These are phyloP conservation scores for Rhizophlyctis rosea DNA, from an alignment of 192 early-diverging fungal species.

Conservation along the genomic window DNA sequence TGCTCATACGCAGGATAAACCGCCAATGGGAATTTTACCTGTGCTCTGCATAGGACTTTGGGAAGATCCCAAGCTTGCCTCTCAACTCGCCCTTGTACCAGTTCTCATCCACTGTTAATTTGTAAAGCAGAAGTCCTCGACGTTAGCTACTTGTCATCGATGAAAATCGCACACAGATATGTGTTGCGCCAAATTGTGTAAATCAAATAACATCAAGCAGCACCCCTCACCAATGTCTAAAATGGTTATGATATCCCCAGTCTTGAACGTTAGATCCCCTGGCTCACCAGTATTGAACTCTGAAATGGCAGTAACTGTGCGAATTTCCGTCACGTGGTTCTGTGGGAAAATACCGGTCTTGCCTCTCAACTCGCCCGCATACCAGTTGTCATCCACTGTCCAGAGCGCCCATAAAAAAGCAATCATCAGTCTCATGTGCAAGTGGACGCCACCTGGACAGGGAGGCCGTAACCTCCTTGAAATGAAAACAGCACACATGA, in stretches of 20 bases:
- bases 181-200: no score
- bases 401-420: no score
- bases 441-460: background rate
- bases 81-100: slow-evolving; percentile 17
- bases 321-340: no score
- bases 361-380: slow-evolving; percentile 4
- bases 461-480: background rate
- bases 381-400: slow-evolving; percentile 26
- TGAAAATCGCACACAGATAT: no score
- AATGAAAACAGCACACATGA: no score
- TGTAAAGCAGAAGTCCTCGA: no score
- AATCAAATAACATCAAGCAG: no score
- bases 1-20: no score
- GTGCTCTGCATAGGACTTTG: slow-evolving; percentile 18
- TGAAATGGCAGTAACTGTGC: no score
- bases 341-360: slow-evolving; percentile 21
- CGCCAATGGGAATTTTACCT: no score
- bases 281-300: slow-evolving; percentile 14
- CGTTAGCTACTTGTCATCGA: no score
- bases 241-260: slow-evolving; percentile 14
- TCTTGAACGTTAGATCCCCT: slow-evolving; percentile 10
- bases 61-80: slow-evolving; percentile 16
- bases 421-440: no score
- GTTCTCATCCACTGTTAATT: slow-evolving; percentile 22
- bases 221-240: slow-evolving; percentile 18